A percentile compares a stretch with the other conserved stretches of the same genome.
Conservation (phyloP, 2,329 filamentous ascomycete genomes). For the Cadophora sp. region DNA sequence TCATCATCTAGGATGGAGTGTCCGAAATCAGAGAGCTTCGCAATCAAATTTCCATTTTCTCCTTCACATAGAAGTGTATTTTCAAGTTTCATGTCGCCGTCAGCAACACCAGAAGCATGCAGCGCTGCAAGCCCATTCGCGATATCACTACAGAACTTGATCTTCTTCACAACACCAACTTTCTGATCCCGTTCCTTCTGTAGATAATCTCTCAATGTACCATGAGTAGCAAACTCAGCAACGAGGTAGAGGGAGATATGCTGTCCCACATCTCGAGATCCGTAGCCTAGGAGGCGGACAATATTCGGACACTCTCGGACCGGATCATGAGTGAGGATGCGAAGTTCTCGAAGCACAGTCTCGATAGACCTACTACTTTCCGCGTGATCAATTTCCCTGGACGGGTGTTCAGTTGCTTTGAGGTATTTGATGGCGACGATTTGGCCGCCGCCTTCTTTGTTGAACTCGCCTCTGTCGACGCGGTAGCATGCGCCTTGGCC, state of each 20-base stretch:
- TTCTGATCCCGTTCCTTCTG: not conserved
- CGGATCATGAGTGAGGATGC: slow-evolving; percentile 4
- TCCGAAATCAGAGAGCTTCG: slow-evolving; percentile 6
- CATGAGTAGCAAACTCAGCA: not conserved
- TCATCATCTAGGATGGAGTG: slow-evolving; percentile 10
- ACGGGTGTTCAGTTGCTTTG: not conserved
- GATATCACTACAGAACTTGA: not conserved
- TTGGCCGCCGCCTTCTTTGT: not conserved
- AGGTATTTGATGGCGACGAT: slow-evolving; percentile 8
- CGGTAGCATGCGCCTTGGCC: slow-evolving; percentile 8
- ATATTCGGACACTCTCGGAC: not conserved
- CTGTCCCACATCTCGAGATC: not conserved
- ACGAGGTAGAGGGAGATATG: slow-evolving; percentile 2
- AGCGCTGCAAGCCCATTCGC: slow-evolving; percentile 4
- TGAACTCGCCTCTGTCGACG: slow-evolving; percentile 2
- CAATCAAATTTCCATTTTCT: not conserved
- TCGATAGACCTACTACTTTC: not conserved
- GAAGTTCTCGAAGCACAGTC: slow-evolving; percentile 4
- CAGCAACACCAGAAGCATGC: not conserved
- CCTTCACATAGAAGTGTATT: not conserved
- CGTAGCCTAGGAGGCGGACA: not conserved
- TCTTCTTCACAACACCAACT: not conserved
- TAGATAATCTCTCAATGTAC: slow-evolving; percentile 3
- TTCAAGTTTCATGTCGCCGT: slow-evolving; percentile 8
- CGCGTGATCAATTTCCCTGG: not conserved